Evolutionary conservation across 345 rosid species (phyloP).

Genomic region (Brassica incana): DNA sequence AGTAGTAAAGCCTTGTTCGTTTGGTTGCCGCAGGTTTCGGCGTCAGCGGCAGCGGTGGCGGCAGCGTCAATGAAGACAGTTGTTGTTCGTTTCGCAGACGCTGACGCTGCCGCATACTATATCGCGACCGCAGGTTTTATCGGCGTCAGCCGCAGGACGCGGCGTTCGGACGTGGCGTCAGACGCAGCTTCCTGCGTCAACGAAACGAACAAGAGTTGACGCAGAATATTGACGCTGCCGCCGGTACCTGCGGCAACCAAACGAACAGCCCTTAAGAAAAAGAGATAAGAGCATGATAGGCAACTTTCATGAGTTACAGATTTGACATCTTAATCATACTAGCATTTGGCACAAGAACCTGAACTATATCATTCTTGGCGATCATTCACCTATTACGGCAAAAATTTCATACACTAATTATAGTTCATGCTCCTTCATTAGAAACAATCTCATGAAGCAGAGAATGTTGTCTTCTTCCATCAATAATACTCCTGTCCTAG

Average conservation of each 20-base stretch:
- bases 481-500: conserved; percentile 87
- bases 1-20: background rate
- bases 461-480: conserved; percentile 79
- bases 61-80: too few relatives aligned
- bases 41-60: too few relatives aligned
- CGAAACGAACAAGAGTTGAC: too few relatives aligned
- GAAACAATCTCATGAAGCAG: conserved; percentile 85
- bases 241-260: too few relatives aligned
- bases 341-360: background rate
- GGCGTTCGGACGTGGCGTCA: too few relatives aligned
- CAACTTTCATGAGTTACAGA: background rate
- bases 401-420: conserved; percentile 62
- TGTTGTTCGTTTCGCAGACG: too few relatives aligned
- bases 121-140: too few relatives aligned
- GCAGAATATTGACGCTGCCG: too few relatives aligned
- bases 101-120: too few relatives aligned
- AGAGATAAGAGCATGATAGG: background rate
- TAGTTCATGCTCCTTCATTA: conserved; percentile 83
- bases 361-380: background rate
- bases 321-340: background rate
- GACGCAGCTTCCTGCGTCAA: too few relatives aligned
- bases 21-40: too few relatives aligned
- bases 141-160: too few relatives aligned
- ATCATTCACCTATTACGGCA: background rate
- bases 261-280: background rate